Evolutionary conservation across 2,329 filamentous ascomycete genomes (phyloP).

Genomic region (Microcyclospora tardicrescens): DNA sequence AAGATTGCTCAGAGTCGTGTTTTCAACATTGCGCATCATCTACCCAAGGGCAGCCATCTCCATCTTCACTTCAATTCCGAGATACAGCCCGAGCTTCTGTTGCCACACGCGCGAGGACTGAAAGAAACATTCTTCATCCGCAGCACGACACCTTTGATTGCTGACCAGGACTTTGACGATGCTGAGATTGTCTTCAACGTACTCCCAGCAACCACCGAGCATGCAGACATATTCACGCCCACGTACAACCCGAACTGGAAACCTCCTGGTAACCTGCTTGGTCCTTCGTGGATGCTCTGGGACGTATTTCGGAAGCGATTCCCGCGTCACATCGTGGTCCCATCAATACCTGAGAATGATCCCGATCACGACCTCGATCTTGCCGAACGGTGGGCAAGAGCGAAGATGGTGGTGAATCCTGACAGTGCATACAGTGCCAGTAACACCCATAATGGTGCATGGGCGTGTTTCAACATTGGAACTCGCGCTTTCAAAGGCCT

Average conservation of each 20-base stretch:
- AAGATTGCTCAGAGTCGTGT: constrained; percentile 41
- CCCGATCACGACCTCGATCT: constrained; percentile 7
- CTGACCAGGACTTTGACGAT: constrained; percentile 30
- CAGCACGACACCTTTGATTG: constrained; percentile 41
- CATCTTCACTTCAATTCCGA: constrained; percentile 73
- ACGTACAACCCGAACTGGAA: constrained; percentile 27
- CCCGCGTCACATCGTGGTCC: constrained; percentile 9
- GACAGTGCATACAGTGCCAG: constrained; percentile 10
- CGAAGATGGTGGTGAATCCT: constrained; percentile 18
- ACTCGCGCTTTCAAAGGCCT: constrained; percentile 63
- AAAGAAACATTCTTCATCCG: constrained; percentile 54
- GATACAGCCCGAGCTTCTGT: constrained; percentile 46
- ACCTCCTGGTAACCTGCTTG: constrained; percentile 12
- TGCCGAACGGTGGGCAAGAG: constrained; percentile 18
- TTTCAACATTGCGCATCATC: constrained; percentile 41
- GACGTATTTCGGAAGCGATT: constrained; percentile 30
- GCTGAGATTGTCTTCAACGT: constrained; percentile 54
- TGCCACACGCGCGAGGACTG: constrained; percentile 41
- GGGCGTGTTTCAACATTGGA: constrained; percentile 53
- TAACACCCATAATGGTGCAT: constrained; percentile 30
- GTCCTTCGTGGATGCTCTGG: constrained; percentile 32
- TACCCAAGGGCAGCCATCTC: constrained; percentile 61
- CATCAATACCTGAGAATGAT: neutral
- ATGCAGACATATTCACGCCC: constrained; percentile 35
- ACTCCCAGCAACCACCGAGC: constrained; percentile 16